Base-by-base conservation (phyloP, 139 green algal genomes). In the Tetratostichococcus sp. region DNA sequence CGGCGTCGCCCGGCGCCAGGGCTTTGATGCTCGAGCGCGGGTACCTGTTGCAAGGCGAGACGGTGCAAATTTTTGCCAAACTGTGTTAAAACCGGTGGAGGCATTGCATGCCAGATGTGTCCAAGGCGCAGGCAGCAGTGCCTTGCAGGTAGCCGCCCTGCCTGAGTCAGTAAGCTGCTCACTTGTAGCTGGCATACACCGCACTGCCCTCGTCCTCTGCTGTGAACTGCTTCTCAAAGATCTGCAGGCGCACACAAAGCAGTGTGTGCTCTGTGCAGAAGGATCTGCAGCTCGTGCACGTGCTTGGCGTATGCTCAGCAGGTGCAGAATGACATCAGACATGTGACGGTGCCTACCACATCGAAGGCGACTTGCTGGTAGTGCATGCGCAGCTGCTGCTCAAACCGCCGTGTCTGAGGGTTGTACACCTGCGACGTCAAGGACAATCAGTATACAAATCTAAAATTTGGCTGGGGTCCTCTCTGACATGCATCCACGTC, bases 121-220 rank as follows among this genome's bases (percentile, higher is more conserved):
- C n/a, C n/a, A n/a, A n/a, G n/a, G n/a, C n/a, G 39, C 11, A 26
- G 50, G 2, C 50, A 62, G 50, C 50, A n/a, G 39, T 50, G 39
- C 39, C 39, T 21, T 62, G 50, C 11, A 62, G 50, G 50, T n/a
- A n/a, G n/a, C n/a, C n/a, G n/a, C n/a, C n/a, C n/a, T n/a, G n/a
- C n/a, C n/a, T n/a, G n/a, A 50, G 39, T 50, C 39, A 50, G 39
- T 50, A 50, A 50, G 39, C 8, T 6, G 11, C 39, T 62, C 50
- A 62, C 70, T 75, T 75, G 70, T 75, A 68, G n/a, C 26, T 43
- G 30, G 70, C 70, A 43, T 75, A 75, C 14, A 75, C 43, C 28
- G 65, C 42, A n/a, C 22, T 50, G 62, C 62, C 62, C 62, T 68
- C 62, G 26, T 32, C 30, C 11, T 68, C 62, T 32, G 62, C 50